phyloP scores from a whole-genome alignment of 495 filamentous ascomycete species.

The Viridothelium virens region DNA sequence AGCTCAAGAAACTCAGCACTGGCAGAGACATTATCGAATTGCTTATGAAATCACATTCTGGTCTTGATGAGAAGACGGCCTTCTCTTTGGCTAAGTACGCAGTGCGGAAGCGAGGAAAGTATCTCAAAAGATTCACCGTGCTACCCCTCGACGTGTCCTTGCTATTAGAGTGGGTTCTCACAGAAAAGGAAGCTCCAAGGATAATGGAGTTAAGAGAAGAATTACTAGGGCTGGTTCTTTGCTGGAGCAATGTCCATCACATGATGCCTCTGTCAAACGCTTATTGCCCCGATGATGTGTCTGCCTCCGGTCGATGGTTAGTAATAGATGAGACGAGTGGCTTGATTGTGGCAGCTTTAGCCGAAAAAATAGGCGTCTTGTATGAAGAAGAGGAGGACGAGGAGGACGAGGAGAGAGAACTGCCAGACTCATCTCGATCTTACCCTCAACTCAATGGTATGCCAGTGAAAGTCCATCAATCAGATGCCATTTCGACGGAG shows the following conservation, averaged over 20 bases:
- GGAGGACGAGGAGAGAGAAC: constrained; percentile 1
- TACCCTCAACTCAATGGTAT: not conserved
- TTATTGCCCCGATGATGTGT: constrained; percentile 30
- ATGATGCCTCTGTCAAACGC: constrained; percentile 28
- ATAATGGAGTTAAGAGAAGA: constrained; percentile 90
- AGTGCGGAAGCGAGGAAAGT: constrained; percentile 87
- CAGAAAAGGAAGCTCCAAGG: constrained; percentile 65
- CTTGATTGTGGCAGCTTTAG: constrained; percentile 75
- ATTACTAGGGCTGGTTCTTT: constrained; percentile 62
- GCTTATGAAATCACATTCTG: constrained; percentile 73
- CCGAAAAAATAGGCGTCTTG: constrained; percentile 84
- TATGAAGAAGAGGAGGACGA: constrained; percentile 38
- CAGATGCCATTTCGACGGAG: not conserved
- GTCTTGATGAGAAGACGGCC: constrained; percentile 84
- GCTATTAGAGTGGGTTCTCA: constrained; percentile 63
- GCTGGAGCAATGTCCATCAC: constrained; percentile 58
- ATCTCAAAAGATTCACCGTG: constrained; percentile 75
- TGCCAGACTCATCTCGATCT: not conserved
- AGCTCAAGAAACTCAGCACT: constrained; percentile 64
- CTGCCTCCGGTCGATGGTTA: constrained; percentile 62
- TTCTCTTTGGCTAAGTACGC: constrained; percentile 95
- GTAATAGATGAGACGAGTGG: constrained; percentile 88
- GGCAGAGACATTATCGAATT: constrained; percentile 85
- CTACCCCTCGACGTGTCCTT: constrained; percentile 71
- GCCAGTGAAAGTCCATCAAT: not conserved